Evolutionary conservation across 352 stramenopile genomes (phyloP).

Genomic region (Pythium grandisporangium): DNA sequence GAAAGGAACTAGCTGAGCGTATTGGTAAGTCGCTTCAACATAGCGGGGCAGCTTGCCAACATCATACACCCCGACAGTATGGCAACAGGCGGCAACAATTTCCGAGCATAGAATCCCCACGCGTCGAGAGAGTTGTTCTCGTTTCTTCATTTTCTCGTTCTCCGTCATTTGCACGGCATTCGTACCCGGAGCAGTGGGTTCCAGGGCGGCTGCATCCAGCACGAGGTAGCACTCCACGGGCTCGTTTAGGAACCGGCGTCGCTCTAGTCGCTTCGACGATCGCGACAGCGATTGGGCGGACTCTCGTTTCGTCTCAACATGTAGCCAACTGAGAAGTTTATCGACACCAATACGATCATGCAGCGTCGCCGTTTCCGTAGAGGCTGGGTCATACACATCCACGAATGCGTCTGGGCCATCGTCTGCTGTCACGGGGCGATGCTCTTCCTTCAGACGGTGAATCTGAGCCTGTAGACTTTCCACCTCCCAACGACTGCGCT

Average conservation of each 20-base stretch:
- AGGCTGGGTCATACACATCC: conserved; percentile 5
- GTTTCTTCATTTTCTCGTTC: conserved; percentile 13
- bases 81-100: conserved; percentile 21
- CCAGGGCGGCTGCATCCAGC: conserved; percentile 8
- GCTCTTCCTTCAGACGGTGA: conserved; percentile 1
- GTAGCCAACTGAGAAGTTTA: conserved; percentile 20
- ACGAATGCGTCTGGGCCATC: neutral
- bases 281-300: no score
- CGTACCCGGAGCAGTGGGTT: neutral
- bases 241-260: conserved; percentile 14
- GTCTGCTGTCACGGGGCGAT: neutral
- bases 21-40: conserved; percentile 16
- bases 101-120: conserved; percentile 22
- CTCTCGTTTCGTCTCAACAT: conserved; percentile 14
- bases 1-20: conserved; percentile 17
- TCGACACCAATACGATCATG: conserved; percentile 17
- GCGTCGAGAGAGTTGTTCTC: conserved; percentile 9
- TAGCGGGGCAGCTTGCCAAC: conserved; percentile 13
- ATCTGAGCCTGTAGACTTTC: conserved; percentile 8
- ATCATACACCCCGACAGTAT: conserved; percentile 10
- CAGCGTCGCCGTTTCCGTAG: conserved; percentile 8
- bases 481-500: conserved; percentile 12
- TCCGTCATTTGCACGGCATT: conserved; percentile 3
- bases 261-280: conserved; percentile 5
- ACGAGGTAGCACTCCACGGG: conserved; percentile 16